Evolutionary conservation across 1,139 yeast genomes (phyloP), one percentile per base, ranked within the genome.

Genomic region (Casaregolazyma lundiana): DNA sequence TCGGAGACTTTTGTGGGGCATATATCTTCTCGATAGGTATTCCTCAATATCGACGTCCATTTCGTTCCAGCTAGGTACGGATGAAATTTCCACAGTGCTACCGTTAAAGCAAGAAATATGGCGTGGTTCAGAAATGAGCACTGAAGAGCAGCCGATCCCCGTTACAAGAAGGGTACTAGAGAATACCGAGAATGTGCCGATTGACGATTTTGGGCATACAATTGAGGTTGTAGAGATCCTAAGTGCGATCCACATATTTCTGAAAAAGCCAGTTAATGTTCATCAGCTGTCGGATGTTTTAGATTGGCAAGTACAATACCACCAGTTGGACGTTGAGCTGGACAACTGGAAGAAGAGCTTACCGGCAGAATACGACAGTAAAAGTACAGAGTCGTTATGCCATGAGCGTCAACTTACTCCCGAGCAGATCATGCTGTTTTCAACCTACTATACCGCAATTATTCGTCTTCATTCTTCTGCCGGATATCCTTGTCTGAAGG

Each of bases 381-480:
- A 32, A 24, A 16, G 34, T 11, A 24, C 37, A 26, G 11, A 38
- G 24, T 29, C 32, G 20, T 24, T 39, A 6, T 16, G 43, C 11
- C 8, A 16, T 24, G n/a, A 38, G 3, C 15, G 26, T 7, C 35
- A 41, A 34, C 35, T 51, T 16, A 39, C 37, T 15, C 54, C 54
- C 15, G 54, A 55, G 59, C 48, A 50, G 21, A 46, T 52, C 6
- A 56, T 54, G 48, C 46, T 65, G 5, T 63, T 51, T 43, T 61
- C 66, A 3, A 57, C 59, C 13, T 65, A 65, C 48, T 59, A 61
- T 38, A 63, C 66, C 0, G 55, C 67, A 2, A 50, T 63, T 21
- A 60, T 65, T 34, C 62, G 64, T 42, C 48, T 65, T 13, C 65
- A 65, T 47, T 62, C 67, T 0, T 60, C 67, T 2, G 62, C 63